phyloP scores from a whole-genome alignment of 2,329 filamentous ascomycete species.

The Diaporthe velutina region DNA sequence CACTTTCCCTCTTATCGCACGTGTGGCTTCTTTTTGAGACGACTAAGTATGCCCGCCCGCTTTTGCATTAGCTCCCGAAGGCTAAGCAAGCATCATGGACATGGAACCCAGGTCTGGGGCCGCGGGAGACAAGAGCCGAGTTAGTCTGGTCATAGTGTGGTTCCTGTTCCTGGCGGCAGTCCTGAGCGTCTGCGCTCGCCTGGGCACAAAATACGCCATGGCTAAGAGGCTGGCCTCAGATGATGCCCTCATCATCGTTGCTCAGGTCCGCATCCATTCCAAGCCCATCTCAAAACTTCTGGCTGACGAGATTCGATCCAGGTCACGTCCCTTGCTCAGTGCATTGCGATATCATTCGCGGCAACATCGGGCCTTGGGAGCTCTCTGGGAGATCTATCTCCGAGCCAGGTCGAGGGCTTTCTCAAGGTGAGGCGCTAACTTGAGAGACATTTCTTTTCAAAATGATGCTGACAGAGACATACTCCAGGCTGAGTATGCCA shows the following conservation, averaged over 20 bases:
- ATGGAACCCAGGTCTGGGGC: conserved; percentile 1
- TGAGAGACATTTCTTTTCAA: neutral
- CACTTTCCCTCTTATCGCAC: neutral
- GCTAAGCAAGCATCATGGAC: neutral
- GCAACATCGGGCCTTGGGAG: conserved; percentile 11
- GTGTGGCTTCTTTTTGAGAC: neutral
- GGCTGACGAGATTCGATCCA: neutral
- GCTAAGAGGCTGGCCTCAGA: conserved; percentile 7
- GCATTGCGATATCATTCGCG: conserved; percentile 10
- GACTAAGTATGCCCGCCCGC: neutral
- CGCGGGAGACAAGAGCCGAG: conserved; percentile 10
- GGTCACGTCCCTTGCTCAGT: conserved; percentile 16
- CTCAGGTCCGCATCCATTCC: neutral
- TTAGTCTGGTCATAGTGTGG: conserved; percentile 23
- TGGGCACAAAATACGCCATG: conserved; percentile 31
- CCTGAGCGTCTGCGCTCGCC: conserved; percentile 16
- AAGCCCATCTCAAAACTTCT: neutral
- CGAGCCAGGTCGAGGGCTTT: neutral
- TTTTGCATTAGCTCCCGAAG: conserved; percentile 23
- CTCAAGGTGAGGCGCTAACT: neutral
- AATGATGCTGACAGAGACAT: neutral
- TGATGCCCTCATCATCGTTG: conserved; percentile 6
- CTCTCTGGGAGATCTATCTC: neutral
- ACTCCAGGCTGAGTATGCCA: conserved; percentile 10
- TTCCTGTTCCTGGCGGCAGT: conserved; percentile 15